phyloP scores from a whole-genome alignment of 768 basidiomycete species.

The Lentinus tigrinus region DNA sequence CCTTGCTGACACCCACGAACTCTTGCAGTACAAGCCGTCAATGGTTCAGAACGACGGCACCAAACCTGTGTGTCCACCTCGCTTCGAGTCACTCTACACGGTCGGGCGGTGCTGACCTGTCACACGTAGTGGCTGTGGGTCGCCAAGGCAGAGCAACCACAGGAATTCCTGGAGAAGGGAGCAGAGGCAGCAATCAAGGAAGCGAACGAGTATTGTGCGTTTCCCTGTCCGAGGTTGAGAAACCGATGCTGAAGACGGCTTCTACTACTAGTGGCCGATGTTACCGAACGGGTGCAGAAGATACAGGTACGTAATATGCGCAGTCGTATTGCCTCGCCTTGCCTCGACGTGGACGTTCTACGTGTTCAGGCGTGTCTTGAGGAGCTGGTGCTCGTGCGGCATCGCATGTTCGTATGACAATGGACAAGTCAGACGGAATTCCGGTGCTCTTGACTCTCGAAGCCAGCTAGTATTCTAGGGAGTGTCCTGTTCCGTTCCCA shows the following conservation, averaged over 20 bases:
- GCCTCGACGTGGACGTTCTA: too few species aligned
- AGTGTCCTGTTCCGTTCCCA: too few species aligned
- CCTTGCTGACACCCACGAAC: neutral
- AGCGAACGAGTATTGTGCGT: constrained; percentile 43
- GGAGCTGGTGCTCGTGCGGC: too few species aligned
- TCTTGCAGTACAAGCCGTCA: constrained; percentile 64
- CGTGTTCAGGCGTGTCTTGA: too few species aligned
- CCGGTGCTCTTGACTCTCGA: too few species aligned
- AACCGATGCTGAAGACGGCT: constrained; percentile 2
- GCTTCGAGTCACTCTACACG: constrained; percentile 22
- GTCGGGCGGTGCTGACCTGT: neutral
- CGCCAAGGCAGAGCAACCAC: constrained; percentile 10
- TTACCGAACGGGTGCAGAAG: constrained; percentile 54
- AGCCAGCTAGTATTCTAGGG: too few species aligned
- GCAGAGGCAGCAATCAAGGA: constrained; percentile 41
- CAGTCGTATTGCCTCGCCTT: too few species aligned
- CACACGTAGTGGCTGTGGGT: constrained; percentile 67
- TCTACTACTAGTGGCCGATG: constrained; percentile 50
- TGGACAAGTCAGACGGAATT: too few species aligned
- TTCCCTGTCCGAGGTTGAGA: constrained; percentile 7
- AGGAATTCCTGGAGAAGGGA: constrained; percentile 3
- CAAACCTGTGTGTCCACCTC: constrained; percentile 46
- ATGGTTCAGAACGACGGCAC: constrained; percentile 78
- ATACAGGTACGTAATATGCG: constrained; percentile 49
- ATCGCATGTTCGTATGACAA: too few species aligned